Base-by-base conservation (phyloP, 192 early-diverging fungal genomes). In the Linnemannia hyalina region DNA sequence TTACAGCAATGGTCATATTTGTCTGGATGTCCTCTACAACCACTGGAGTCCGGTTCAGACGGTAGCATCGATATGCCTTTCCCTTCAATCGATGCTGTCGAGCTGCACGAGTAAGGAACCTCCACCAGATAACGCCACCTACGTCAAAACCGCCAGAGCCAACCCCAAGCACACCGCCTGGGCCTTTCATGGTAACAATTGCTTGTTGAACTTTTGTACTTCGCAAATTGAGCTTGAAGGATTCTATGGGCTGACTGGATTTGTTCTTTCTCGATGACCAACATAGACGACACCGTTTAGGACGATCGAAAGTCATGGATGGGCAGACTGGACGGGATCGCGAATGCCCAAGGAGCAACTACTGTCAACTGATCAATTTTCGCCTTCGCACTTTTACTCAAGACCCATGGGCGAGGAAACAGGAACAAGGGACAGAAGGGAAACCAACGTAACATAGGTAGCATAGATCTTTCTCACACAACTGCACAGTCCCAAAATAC, bases 1-100 rank as follows among this genome's bases (percentile, higher is more conserved):
- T 47, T 97, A 97, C 85, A 93, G 93, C 89, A 99, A 99, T 83
- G 97, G 98, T n/a, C 98, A 99, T 77, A 99, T 99, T 70, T 99
- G 98, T 82, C 87, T 99, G 42, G 98, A 97, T 79, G 98, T 99
- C 73, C 92, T 99, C 54, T 98, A 98, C 86, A 94, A 94, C 80
- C 93, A 97, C 46, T 99, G 98, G 98, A 94, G 93, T 29, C 98
- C 98, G 0, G 98, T 97, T 0, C 91, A 98, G 78, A 98, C 97
- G 8, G 95, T 98, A 35, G 92, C 93, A 40, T 93, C 95, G 4
- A 94, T 99, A 18, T 99, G 97, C 78, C 90, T 99, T 74, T 97
- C 95, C 0, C 93, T 99, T 36, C 92, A 95, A 68, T 98, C 97
- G 69, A 98, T 99, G 98, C 87, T 99, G 57, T 97, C 96, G 16